Evolutionary conservation across 2,329 filamentous ascomycete species (phyloP).

Genomic region (Alternaria infectoria): DNA sequence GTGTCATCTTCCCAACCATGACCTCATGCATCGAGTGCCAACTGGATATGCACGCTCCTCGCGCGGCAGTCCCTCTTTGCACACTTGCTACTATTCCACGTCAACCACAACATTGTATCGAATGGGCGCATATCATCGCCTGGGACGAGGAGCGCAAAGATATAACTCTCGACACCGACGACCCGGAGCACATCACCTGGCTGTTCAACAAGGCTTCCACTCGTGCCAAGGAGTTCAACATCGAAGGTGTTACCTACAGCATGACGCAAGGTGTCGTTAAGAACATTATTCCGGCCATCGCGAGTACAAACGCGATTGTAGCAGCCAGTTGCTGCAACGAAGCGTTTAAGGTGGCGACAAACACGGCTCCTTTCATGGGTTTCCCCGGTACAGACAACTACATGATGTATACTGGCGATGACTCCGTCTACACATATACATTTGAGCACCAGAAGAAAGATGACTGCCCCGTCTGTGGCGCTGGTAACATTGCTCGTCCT

Average conservation of each 20-base stretch:
- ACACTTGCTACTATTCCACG: conserved; percentile 95
- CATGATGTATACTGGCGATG: conserved; percentile 99
- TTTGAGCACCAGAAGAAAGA: conserved; percentile 93
- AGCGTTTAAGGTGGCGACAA: conserved; percentile 90
- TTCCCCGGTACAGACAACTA: conserved; percentile 77
- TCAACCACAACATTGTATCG: conserved; percentile 96
- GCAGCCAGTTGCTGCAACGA: conserved; percentile 97
- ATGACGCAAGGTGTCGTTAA: conserved; percentile 98
- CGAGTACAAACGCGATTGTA: conserved; percentile 95
- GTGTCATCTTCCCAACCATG: conserved; percentile 89
- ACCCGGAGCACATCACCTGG: conserved; percentile 98
- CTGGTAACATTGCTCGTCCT: conserved; percentile 71
- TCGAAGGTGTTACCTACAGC: conserved; percentile 89
- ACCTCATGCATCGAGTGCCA: conserved; percentile 98
- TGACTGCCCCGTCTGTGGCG: conserved; percentile 91
- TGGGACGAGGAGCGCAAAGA: conserved; percentile 80
- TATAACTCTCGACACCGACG: conserved; percentile 88
- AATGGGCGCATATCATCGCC: conserved; percentile 98
- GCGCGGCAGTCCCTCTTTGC: conserved; percentile 93
- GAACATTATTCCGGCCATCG: conserved; percentile 98
- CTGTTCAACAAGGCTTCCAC: conserved; percentile 83
- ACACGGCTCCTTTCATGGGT: conserved; percentile 79
- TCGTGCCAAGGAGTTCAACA: conserved; percentile 87
- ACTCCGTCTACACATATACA: conserved; percentile 95
- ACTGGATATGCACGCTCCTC: conserved; percentile 97